Evolutionary conservation across 1,139 yeast species (phyloP), one percentile per base, ranked within the genome.

Genomic region (Candida frijolesensis): DNA sequence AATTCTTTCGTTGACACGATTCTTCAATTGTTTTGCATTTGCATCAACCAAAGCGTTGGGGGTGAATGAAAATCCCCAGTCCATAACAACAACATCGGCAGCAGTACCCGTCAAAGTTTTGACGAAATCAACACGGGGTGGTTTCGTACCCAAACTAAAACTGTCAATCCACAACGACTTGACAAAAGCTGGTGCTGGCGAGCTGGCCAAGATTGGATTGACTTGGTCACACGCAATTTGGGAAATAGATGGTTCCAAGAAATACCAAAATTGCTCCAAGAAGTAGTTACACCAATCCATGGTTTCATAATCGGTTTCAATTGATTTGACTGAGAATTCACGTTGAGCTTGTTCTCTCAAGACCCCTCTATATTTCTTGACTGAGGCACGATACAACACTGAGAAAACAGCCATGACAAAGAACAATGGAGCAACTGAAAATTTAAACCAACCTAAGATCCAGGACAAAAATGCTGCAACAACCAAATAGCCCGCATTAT

Each of bases 271-370:
- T 70, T 90, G 92, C 62, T 87, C 91, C 69, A 94, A 69, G 60
- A 94, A 87, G 37, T 83, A 81, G 67, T 94, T 94, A 58, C 89
- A 75, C 99, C 99, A 94, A 63, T 94, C 98, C 87, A 92, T 82
- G 9, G 96, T 80, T 70, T 94, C 99, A 59, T 85, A 86, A 64
- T 92, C 98, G 59, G 84, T 82, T 68, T 92, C 98, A 56, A 91
- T 85, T 49, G 82, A 79, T 62, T 83, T 83, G 47, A 90, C 83
- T 14, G 96, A 85, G 61, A 88, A 83, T 63, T 92, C 96, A 61
- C 96, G 84, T 63, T 90, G 92, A 19, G 95, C 87, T 52, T 82
- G 84, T 56, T 90, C 91, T 60, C 97, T 81, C 55, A 89, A 76
- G 6, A 71, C 65, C 7, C 85, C 78, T 62, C 98, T 82, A 68